Conservation (phyloP, 1,284 basidiomycete species). For the Cutaneotrichosporon mucoides region DNA sequence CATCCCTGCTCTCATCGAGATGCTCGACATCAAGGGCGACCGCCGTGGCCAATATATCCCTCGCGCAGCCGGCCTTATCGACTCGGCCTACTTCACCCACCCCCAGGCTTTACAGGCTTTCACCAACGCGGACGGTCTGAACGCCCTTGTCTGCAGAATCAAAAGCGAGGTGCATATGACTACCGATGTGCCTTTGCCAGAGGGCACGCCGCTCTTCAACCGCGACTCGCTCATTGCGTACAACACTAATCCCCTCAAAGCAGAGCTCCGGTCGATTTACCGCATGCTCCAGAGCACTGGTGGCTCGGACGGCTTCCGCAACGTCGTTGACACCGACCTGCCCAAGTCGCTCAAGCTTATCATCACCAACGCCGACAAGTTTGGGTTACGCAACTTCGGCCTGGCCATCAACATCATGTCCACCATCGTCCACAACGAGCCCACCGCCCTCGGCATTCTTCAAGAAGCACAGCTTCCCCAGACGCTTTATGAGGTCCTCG, state of each 20-base stretch:
- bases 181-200: constrained; percentile 4
- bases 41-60: constrained; percentile 40
- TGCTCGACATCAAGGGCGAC: constrained; percentile 62
- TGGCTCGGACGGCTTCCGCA: constrained; percentile 88
- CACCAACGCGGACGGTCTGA: constrained; percentile 77
- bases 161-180: constrained; percentile 53
- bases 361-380: constrained; percentile 73
- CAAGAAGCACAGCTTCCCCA: constrained; percentile 91
- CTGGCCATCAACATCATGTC: constrained; percentile 91
- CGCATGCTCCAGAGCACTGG: constrained; percentile 96
- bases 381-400: constrained; percentile 63
- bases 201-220: constrained; percentile 12
- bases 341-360: constrained; percentile 83
- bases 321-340: constrained; percentile 86
- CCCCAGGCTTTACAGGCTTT: constrained; percentile 84
- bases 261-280: constrained; percentile 87
- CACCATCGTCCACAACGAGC: constrained; percentile 98
- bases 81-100: constrained; percentile 73
- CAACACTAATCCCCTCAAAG: constrained; percentile 60
- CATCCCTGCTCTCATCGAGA: constrained; percentile 79
- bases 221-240: constrained; percentile 22
- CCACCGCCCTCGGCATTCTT: constrained; percentile 84
- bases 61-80: constrained; percentile 78
- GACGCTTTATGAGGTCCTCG: constrained; percentile 79
- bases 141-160: constrained; percentile 78